Base-by-base conservation (phyloP, 345 rosid genomes). In the Diplotaxis tenuifolia region DNA sequence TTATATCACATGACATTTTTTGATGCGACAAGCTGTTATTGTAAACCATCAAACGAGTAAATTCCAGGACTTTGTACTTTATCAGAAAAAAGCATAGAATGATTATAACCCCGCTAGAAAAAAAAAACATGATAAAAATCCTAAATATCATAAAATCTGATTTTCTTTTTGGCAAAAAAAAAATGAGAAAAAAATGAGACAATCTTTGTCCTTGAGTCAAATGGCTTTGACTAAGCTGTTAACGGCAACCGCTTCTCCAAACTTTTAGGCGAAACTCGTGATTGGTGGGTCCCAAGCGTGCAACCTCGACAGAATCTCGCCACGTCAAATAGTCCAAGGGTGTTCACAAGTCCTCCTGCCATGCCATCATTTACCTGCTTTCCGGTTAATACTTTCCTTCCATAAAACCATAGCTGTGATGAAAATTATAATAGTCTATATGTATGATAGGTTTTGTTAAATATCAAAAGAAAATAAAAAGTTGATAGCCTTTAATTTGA, bases 161-260 rank as follows among this genome's bases (percentile, higher is more conserved):
- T 74, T 42, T 58, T 9, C 11, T 50, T 64, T 54, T 67, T 31
- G 67, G 6, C n/a, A n/a, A n/a, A n/a, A n/a, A n/a, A n/a, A n/a
- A n/a, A n/a, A n/a, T n/a, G n/a, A n/a, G n/a, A 5, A 19, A 25
- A 20, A 45, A 18, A 23, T n/a, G n/a, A n/a, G n/a, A n/a, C n/a
- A 29, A n/a, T 2, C 2, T 12, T 2, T 49, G 40, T 22, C 31
- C 1, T 12, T 0, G 29, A 67, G 72, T 73, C 71, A 65, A n/a
- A 65, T 29, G 66, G 45, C 18, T 50, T 74, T 74, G 78, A 69
- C 71, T 55, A 70, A 76, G 64, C 75, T 45, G 71, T 31, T 57
- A 76, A 70, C 71, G 75, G 79, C 38, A 70, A 76, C 71, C 19
- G 71, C 54, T 42, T 64, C 75, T 76, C 80, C 75, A 70, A 63